Evolutionary conservation across 352 stramenopile genomes (phyloP), one percentile per base, ranked within the genome.

Genomic region (Salisapilia sapeloensis): DNA sequence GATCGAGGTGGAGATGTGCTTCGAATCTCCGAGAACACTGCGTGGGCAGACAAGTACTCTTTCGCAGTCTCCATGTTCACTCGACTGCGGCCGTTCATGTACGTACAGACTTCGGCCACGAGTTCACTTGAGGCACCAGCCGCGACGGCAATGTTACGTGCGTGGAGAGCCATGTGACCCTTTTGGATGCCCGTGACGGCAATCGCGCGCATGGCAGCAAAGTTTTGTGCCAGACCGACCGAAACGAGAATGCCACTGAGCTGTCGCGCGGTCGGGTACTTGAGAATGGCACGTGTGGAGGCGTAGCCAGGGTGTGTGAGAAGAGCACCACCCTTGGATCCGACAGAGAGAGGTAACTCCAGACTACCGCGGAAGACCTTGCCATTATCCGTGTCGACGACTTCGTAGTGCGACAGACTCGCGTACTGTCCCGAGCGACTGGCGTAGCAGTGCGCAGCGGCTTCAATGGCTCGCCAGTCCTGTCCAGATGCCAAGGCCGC

Each of bases 151-250:
- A 90, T 85, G 46, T 90, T 90, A 41, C 74, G 65, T 14, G 74
- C 74, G 21, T 90, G 74, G 29, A 90, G 58, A 15, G 74, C 71
- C 74, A 90, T 90, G 56, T 90, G 74, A 29, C 74, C 74, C 33
- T 80, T 75, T 32, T 92, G 74, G 44, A 92, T 92, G 19, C 76
- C 76, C 19, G 69, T 87, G 53, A 86, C 70, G 6, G 76, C 76
- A 24, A 92, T 77, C 21, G 76, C 76, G 13, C 72, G 69, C 28
- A 92, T 63, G 14, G 76, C 76, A 1, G 72, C 76, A 43, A 89
- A 83, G 53, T 92, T 92, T 44, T 92, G 76, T 15, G 76, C 72
- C 12, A 92, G 50, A 2, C 76, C 76, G 37, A 87, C 76, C 41
- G 66, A 83, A 24, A 82, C 42, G 27, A 89, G 59, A 38, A 89